Percentiles rank a stretch among this genome's conserved stretches.
Conservation (phyloP, 805 yeast species). For the Brettanomyces nanus region DNA sequence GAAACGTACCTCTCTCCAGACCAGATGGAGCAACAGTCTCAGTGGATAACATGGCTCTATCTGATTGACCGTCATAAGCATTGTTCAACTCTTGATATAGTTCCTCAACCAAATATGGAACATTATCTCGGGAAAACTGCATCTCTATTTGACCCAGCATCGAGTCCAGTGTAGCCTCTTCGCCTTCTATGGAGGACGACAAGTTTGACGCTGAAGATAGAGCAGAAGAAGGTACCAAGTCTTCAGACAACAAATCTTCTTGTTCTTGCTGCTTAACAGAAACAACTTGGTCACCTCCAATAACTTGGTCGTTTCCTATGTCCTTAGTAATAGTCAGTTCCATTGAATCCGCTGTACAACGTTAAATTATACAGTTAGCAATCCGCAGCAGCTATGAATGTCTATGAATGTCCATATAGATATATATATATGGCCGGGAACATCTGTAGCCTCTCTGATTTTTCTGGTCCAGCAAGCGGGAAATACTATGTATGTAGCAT, state of each 20-base stretch:
- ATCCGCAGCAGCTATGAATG: no score
- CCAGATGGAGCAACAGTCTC: not conserved
- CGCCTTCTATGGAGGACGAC: not conserved
- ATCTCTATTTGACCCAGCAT: not conserved
- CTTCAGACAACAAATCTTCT: not conserved
- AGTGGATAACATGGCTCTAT: not conserved
- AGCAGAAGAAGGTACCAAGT: not conserved
- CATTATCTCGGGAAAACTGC: not conserved
- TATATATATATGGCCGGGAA: no score
- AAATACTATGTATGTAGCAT: no score
- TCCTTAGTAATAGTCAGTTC: no score
- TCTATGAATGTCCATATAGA: no score
- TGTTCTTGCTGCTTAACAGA: conserved; percentile 1
- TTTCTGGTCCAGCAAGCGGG: no score
- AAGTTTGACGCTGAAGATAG: not conserved
- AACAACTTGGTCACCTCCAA: no score
- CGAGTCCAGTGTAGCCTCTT: not conserved
- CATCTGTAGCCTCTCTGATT: no score
- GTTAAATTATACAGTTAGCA: no score
- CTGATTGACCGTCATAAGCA: not conserved
- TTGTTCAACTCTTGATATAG: not conserved
- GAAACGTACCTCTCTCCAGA: conserved; percentile 18
- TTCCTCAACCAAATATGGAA: not conserved
- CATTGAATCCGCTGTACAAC: no score
- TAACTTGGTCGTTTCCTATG: no score